Evolutionary conservation across 106 monocot genomes (phyloP).

Genomic region (Vanilla planifolia): DNA sequence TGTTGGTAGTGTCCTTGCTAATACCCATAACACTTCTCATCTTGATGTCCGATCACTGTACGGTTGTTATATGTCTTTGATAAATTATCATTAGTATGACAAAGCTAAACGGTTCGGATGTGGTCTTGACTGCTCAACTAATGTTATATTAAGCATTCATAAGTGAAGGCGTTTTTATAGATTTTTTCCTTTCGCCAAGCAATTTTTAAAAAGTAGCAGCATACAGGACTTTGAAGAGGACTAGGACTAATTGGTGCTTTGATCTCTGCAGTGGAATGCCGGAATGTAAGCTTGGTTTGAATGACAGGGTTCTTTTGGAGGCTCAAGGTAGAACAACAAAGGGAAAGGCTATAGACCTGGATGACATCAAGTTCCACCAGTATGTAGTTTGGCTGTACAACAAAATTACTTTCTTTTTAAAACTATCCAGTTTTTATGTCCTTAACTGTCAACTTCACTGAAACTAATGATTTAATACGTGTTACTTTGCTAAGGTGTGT

Average conservation of each 20-base stretch:
- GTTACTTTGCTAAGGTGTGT: conserved; percentile 59
- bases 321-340: conserved; percentile 94
- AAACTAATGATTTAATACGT: not conserved
- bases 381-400: conserved; percentile 13
- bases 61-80: too few species aligned
- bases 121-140: too few species aligned
- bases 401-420: not conserved
- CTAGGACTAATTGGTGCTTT: not conserved
- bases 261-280: conserved; percentile 87
- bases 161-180: not conserved
- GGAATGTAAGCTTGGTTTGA: conserved; percentile 93
- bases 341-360: conserved; percentile 95
- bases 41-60: too few species aligned
- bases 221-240: not conserved
- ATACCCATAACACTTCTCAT: too few species aligned
- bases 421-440: not conserved
- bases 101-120: too few species aligned
- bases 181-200: not conserved
- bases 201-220: not conserved
- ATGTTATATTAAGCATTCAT: too few species aligned
- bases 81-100: too few species aligned
- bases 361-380: conserved; percentile 99
- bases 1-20: too few species aligned
- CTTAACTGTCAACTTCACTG: not conserved
- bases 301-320: conserved; percentile 92